Base-by-base conservation (phyloP, 2,329 filamentous ascomycete species). In the Fusarium papillatum region DNA sequence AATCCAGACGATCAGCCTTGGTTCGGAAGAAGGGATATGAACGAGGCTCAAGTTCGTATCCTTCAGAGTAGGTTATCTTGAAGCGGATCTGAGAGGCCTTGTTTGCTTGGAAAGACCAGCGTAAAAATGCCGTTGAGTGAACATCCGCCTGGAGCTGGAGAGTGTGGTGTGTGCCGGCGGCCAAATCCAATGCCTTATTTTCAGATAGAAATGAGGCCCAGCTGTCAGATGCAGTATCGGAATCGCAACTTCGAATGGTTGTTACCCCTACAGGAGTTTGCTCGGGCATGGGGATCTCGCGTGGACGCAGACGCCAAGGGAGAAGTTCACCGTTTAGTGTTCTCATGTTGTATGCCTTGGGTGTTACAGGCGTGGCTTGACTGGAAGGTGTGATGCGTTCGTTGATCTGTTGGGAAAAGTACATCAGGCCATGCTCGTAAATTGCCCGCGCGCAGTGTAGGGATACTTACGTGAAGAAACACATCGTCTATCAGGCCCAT, bases 11-110 rank as follows among this genome's bases (percentile, higher is more conserved):
- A 66, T 71, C 66, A 19, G 50, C 62, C 13, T 74, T 75, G n/a
- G 65, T 64, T 7, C 73, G 68, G 48, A 75, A 71, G 61, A 74
- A 75, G 7, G 73, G 73, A 31, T 74, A 73, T 5, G 66, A 39
- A 3, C 68, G 68, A 16, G 73, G 71, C 24, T 73, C 64, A 4
- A 67, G 59, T 55, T 75, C 73, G 19, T 75, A 75, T n/a, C 71
- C 71, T 43, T 75, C 73, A 10, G 71, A 71, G 46, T 75, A 74
- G 2, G 60, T 69, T 7, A 72, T 55, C 22, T 69, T 68, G 38
- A 75, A 39, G 4, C 34, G 38, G 10, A 73, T 34, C 13, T 67
- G 71, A 7, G 62, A 64, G 11, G 55, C 26, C n/a, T 59, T 38
- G 11, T 36, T 13, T 9, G 65, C 65, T 36, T 69, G 61, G 39